Conservation (phyloP, 257 asterid genomes). For the Nicotiana tabacum region DNA sequence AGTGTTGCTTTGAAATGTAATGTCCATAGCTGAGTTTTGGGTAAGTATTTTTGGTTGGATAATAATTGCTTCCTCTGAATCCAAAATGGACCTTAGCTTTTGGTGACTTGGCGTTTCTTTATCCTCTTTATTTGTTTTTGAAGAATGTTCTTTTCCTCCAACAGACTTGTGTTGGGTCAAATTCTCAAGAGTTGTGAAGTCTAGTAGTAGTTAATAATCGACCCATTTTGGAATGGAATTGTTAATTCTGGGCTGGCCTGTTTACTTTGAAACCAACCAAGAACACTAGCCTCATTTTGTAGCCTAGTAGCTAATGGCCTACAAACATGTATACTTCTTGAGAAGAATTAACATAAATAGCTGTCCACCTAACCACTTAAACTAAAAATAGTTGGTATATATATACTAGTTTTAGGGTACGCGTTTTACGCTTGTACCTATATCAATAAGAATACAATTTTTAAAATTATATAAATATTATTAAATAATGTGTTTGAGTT, state of each 20-base stretch:
- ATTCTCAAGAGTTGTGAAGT: neutral
- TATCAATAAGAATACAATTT: too few relatives aligned
- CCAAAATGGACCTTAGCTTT: conserved; percentile 49
- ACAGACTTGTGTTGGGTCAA: neutral
- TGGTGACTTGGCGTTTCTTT: conserved; percentile 40
- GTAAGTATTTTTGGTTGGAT: conserved; percentile 17
- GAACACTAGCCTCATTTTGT: neutral
- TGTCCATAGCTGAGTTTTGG: neutral
- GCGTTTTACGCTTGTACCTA: too few relatives aligned
- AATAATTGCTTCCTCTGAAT: neutral
- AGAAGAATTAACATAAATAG: too few relatives aligned
- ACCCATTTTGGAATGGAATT: neutral
- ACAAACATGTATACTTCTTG: too few relatives aligned
- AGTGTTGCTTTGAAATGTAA: neutral
- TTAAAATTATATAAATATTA: too few relatives aligned
- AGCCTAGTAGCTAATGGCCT: too few relatives aligned
- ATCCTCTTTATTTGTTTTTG: conserved; percentile 26
- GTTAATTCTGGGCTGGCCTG: neutral
- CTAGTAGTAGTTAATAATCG: neutral
- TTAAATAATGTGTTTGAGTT: too few relatives aligned
- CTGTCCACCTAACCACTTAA: too few relatives aligned
- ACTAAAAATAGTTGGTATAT: too few relatives aligned
- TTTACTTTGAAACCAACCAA: neutral
- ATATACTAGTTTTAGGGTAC: too few relatives aligned
- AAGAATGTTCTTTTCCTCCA: neutral